Evolutionary conservation across 371 early-diverging fungal species (phyloP).

Genomic region (Haplosporangium sp.): DNA sequence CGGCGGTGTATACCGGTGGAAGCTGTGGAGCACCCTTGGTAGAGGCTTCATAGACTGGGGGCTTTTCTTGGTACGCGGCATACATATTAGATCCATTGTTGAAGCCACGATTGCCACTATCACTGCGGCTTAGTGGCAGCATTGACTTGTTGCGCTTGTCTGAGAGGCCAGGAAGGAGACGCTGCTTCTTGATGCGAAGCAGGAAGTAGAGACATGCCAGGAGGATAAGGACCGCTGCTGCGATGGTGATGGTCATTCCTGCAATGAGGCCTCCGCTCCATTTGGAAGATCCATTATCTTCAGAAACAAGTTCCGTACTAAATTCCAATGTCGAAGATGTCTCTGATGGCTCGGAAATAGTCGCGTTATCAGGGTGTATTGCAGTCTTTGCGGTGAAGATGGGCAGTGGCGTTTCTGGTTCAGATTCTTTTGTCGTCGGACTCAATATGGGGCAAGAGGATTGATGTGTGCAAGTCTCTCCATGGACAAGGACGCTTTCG

Average conservation of each 20-base stretch:
- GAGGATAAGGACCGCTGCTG: background rate
- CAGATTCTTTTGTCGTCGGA: background rate
- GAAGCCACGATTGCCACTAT: background rate
- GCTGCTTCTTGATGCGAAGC: conserved; percentile 5
- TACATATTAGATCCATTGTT: background rate
- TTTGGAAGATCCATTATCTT: background rate
- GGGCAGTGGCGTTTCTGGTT: background rate
- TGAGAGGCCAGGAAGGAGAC: conserved; percentile 1
- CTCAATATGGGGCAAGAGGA: conserved; percentile 5
- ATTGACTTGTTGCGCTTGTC: conserved; percentile 6
- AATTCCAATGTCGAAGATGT: background rate
- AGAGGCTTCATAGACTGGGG: background rate
- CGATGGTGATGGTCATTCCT: conserved; percentile 8
- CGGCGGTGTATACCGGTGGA: too few species aligned
- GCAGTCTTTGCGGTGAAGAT: background rate
- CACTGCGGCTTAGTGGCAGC: background rate
- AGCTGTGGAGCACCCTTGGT: background rate
- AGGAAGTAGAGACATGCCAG: conserved; percentile 8
- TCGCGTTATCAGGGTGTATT: background rate
- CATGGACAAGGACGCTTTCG: conserved; percentile 29
- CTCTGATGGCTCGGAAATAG: background rate
- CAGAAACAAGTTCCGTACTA: background rate
- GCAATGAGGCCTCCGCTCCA: conserved; percentile 10
- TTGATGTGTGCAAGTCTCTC: conserved; percentile 16
- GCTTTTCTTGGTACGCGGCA: background rate